phyloP scores from a whole-genome alignment of 768 basidiomycete genomes.

The Suillus sp. region DNA sequence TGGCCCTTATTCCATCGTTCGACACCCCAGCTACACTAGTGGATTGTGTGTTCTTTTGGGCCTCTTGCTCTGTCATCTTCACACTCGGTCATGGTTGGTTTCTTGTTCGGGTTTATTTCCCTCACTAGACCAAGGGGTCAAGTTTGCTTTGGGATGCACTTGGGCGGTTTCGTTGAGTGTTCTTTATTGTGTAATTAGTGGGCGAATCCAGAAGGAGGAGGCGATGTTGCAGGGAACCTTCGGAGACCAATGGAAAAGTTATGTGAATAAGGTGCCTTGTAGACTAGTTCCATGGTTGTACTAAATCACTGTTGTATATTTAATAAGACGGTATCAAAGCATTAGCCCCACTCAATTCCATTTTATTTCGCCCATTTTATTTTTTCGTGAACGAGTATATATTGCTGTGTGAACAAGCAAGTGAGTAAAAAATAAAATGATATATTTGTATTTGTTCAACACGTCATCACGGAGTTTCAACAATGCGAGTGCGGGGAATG shows the following conservation, averaged over 20 bases:
- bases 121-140: neutral
- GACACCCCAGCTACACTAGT: conserved; percentile 35
- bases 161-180: neutral
- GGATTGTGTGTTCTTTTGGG: conserved; percentile 12
- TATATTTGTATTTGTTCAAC: too few relatives aligned
- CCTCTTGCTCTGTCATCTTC: conserved; percentile 5
- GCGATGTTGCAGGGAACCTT: conserved; percentile 15
- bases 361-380: too few relatives aligned
- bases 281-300: conserved; percentile 15
- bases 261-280: conserved; percentile 11
- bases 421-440: too few relatives aligned
- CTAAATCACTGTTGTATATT: neutral
- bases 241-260: conserved; percentile 17
- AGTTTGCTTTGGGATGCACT: neutral
- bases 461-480: too few relatives aligned
- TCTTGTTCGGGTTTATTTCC: conserved; percentile 12
- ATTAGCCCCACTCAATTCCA: too few relatives aligned
- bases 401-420: too few relatives aligned
- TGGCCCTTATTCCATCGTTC: conserved; percentile 44
- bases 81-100: conserved; percentile 15
- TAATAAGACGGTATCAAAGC: neutral
- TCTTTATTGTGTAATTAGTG: neutral
- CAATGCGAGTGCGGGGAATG: too few relatives aligned
- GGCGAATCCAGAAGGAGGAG: conserved; percentile 22
- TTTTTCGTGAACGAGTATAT: too few relatives aligned